A percentile compares a stretch with the other conserved stretches of the same genome.
phyloP scores from a whole-genome alignment of 2,329 filamentous ascomycete genomes.

The Gyromitra esculenta region DNA sequence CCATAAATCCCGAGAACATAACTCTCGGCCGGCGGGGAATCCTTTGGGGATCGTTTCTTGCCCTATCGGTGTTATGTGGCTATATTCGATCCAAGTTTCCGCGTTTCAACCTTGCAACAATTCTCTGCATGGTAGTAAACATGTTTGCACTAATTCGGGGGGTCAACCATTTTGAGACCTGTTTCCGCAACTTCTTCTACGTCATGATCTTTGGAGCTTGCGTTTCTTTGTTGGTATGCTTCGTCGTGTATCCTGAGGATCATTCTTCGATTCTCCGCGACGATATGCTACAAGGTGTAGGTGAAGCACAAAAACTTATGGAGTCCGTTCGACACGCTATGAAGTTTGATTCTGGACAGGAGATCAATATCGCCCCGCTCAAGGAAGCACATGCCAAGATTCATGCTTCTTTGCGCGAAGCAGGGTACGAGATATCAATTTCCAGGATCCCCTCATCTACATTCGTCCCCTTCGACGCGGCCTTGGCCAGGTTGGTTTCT shows the following conservation, averaged over 20 bases:
- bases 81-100: constrained; percentile 54
- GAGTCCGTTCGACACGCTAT: constrained; percentile 35
- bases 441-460: constrained; percentile 46
- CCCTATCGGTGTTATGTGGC: constrained; percentile 46
- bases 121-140: constrained; percentile 55
- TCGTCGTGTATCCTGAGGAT: constrained; percentile 54
- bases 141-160: constrained; percentile 56
- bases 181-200: constrained; percentile 52
- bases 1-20: constrained; percentile 26
- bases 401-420: constrained; percentile 47
- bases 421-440: constrained; percentile 55
- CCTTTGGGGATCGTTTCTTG: constrained; percentile 46
- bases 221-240: constrained; percentile 49
- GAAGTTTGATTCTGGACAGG: constrained; percentile 37
- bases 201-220: constrained; percentile 52
- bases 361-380: constrained; percentile 39
- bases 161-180: constrained; percentile 40
- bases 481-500: constrained; percentile 48
- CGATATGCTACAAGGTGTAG: constrained; percentile 42
- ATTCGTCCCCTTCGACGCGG: constrained; percentile 41
- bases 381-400: constrained; percentile 49
- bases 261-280: constrained; percentile 47
- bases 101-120: constrained; percentile 49
- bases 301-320: constrained; percentile 45
- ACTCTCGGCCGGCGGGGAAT: constrained; percentile 40